A percentile compares a stretch with the other conserved stretches of the same genome.
phyloP scores from a whole-genome alignment of 495 filamentous ascomycete species.

The Chaetomidium leptoderma region DNA sequence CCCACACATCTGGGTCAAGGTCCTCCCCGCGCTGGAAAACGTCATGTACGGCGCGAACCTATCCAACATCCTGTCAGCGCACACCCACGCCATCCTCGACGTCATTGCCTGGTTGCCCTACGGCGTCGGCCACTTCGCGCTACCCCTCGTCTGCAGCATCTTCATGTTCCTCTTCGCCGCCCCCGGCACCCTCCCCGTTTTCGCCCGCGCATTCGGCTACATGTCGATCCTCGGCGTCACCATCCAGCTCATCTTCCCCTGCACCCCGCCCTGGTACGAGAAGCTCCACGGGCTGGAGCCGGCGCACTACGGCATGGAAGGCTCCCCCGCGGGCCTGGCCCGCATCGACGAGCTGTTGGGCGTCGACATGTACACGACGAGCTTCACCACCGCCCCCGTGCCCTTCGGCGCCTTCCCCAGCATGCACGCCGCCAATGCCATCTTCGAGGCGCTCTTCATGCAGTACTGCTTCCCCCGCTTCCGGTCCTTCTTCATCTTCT shows the following conservation, averaged over 20 bases:
- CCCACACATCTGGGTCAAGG: conserved; percentile 88
- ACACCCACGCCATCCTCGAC: conserved; percentile 74
- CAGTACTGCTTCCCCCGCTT: conserved; percentile 80
- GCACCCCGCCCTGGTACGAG: conserved; percentile 95
- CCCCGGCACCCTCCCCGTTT: conserved; percentile 78
- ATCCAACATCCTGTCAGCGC: conserved; percentile 88
- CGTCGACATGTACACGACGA: conserved; percentile 85
- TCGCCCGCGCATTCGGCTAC: conserved; percentile 82
- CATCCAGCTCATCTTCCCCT: conserved; percentile 85
- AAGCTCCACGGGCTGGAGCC: conserved; percentile 78
- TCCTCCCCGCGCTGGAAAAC: conserved; percentile 92
- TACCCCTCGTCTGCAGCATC: conserved; percentile 67
- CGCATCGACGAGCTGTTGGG: conserved; percentile 86
- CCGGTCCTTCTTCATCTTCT: conserved; percentile 69
- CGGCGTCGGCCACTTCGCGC: conserved; percentile 80
- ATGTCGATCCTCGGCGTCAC: conserved; percentile 82
- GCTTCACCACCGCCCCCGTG: conserved; percentile 80
- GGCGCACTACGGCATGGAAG: conserved; percentile 84
- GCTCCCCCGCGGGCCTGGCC: conserved; percentile 80
- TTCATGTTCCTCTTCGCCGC: conserved; percentile 84
- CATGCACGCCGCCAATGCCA: conserved; percentile 79
- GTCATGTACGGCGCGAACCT: conserved; percentile 94
- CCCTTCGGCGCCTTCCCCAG: conserved; percentile 95
- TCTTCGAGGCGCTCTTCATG: conserved; percentile 88
- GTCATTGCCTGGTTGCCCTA: conserved; percentile 92